Conservation (phyloP, 2,329 filamentous ascomycete genomes). For the Penicillium sp. region DNA sequence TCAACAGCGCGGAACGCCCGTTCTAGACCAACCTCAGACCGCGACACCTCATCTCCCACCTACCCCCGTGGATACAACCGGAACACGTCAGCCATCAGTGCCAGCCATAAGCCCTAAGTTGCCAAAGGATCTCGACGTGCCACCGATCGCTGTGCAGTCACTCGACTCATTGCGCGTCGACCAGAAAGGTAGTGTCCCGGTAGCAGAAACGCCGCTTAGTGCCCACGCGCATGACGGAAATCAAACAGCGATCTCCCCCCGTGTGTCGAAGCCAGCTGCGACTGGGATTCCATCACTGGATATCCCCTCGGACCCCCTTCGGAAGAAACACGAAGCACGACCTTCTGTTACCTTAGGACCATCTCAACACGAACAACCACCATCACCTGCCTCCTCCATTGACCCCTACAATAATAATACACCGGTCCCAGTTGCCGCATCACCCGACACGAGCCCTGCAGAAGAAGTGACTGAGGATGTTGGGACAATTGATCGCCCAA, state of each 20-base stretch:
- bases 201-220: constrained; percentile 24
- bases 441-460: constrained; percentile 71
- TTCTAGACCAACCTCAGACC: background rate
- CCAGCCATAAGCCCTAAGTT: constrained; percentile 11
- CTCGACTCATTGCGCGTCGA: constrained; percentile 52
- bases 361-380: constrained; percentile 36
- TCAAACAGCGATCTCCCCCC: constrained; percentile 20
- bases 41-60: constrained; percentile 8
- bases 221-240: constrained; percentile 23
- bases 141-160: constrained; percentile 39
- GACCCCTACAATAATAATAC: constrained; percentile 70
- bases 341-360: constrained; percentile 29
- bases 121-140: constrained; percentile 9
- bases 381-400: constrained; percentile 62
- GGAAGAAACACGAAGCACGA: constrained; percentile 29
- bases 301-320: constrained; percentile 16
- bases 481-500: constrained; percentile 44
- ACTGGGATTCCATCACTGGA: constrained; percentile 15
- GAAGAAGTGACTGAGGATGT: constrained; percentile 51
- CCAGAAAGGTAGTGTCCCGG: constrained; percentile 12
- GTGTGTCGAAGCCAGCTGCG: constrained; percentile 17
- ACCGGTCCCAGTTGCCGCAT: constrained; percentile 64
- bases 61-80: constrained; percentile 8
- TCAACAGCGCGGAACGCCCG: constrained; percentile 1
- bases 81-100: constrained; percentile 6